These are phyloP conservation scores for Xerocomellus intermedius DNA, from an alignment of 768 basidiomycete genomes.

Conservation along the genomic window DNA sequence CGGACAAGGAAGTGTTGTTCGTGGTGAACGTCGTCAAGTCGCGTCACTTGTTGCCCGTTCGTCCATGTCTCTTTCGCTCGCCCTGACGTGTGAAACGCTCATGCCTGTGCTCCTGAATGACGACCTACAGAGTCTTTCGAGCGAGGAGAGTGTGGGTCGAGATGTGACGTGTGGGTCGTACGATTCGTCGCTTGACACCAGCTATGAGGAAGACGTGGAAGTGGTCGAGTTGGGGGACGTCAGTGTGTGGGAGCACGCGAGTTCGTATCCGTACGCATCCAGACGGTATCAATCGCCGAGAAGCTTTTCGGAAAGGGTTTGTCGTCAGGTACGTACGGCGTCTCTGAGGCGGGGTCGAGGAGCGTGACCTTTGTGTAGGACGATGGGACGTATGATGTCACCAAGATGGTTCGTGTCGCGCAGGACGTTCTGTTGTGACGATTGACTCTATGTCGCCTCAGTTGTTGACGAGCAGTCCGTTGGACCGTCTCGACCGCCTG, in stretches of 20 bases:
- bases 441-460: constrained; percentile 10
- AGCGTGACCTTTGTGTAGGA: constrained; percentile 10
- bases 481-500: constrained; percentile 30
- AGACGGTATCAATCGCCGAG: background rate
- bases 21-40: constrained; percentile 25
- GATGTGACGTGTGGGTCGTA: constrained; percentile 1
- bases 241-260: constrained; percentile 14
- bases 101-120: background rate
- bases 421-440: background rate
- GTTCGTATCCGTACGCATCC: constrained; percentile 15
- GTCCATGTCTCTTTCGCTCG: background rate
- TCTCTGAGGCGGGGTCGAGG: background rate
- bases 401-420: constrained; percentile 25
- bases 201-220: constrained; percentile 22
- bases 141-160: constrained; percentile 10
- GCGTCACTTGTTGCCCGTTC: constrained; percentile 19
- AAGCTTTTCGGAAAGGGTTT: background rate
- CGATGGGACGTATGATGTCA: constrained; percentile 19
- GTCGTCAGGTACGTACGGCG: constrained; percentile 15
- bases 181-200: constrained; percentile 12
- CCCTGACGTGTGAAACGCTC: background rate
- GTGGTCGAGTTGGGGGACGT: constrained; percentile 12
- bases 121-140: constrained; percentile 14
- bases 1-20: constrained; percentile 20
- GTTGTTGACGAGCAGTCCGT: constrained; percentile 25